phyloP scores from a whole-genome alignment of 1,284 basidiomycete species.

The Leccinum griseonigrum region DNA sequence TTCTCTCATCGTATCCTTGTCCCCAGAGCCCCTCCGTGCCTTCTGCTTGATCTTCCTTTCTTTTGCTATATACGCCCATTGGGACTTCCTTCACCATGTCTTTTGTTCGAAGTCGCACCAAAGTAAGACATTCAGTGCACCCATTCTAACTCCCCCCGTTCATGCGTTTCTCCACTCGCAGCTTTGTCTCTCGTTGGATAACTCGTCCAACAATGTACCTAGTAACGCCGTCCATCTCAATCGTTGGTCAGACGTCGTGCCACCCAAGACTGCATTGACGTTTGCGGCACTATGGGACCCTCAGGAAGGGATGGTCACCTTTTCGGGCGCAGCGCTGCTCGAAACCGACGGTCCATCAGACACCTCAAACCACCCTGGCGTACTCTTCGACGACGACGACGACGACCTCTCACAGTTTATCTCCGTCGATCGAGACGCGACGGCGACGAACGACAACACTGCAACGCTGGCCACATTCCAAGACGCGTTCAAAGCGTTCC shows the following conservation, averaged over 20 bases:
- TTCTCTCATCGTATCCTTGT: background rate
- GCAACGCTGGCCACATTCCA: conserved; percentile 27
- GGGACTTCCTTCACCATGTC: conserved; percentile 12
- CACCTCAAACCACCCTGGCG: conserved; percentile 24
- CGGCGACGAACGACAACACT: conserved; percentile 28
- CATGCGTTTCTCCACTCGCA: background rate
- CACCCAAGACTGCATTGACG: conserved; percentile 52
- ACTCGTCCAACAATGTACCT: conserved; percentile 9
- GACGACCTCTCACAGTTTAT: conserved; percentile 37
- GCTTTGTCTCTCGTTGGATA: conserved; percentile 29
- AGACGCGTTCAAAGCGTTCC: conserved; percentile 30
- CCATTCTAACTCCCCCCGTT: background rate
- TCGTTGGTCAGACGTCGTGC: conserved; percentile 56
- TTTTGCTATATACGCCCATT: background rate
- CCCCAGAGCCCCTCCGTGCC: background rate
- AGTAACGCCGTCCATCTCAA: conserved; percentile 18
- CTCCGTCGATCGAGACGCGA: conserved; percentile 32
- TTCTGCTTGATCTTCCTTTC: background rate
- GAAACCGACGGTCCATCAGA: conserved; percentile 32
- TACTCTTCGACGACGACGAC: conserved; percentile 39
- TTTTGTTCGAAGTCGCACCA: conserved; percentile 19
- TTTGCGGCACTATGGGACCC: conserved; percentile 61
- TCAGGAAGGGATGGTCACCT: conserved; percentile 53
- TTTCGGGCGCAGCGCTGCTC: conserved; percentile 48
- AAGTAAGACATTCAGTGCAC: conserved; percentile 10